A percentile compares a stretch with the other conserved stretches of the same genome.
phyloP scores from a whole-genome alignment of 129 eudicot species.

The carrot (Daucus carota) region DNA sequence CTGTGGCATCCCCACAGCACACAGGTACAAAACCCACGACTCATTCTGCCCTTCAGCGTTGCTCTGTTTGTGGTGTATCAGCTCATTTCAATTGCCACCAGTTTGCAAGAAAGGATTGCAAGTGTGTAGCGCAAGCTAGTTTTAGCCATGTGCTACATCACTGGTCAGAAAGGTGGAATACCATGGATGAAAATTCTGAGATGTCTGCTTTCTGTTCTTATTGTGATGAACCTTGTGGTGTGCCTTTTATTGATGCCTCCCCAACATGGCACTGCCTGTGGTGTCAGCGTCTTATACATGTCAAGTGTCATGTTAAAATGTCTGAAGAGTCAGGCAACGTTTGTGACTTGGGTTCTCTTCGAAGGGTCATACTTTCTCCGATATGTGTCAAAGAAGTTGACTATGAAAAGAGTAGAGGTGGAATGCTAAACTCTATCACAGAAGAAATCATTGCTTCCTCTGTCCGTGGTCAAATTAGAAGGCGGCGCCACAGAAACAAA shows the following conservation, averaged over 20 bases:
- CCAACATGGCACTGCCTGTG: conserved; percentile 91
- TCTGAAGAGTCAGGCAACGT: conserved; percentile 60
- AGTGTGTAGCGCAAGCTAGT: conserved; percentile 79
- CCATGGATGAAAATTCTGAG: conserved; percentile 65
- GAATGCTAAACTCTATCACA: conserved; percentile 46
- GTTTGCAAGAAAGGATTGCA: conserved; percentile 71
- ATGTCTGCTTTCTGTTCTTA: conserved; percentile 60
- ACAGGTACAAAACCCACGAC: conserved; percentile 42
- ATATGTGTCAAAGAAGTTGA: conserved; percentile 59
- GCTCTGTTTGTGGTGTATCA: conserved; percentile 83
- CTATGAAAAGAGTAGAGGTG: conserved; percentile 30
- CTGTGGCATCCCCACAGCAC: conserved; percentile 49
- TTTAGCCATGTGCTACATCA: conserved; percentile 63
- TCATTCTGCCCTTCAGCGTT: conserved; percentile 51
- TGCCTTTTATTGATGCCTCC: conserved; percentile 79
- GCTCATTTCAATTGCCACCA: conserved; percentile 65
- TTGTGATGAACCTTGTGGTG: conserved; percentile 89
- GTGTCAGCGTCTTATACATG: conserved; percentile 86
- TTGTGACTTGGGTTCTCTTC: conserved; percentile 75
- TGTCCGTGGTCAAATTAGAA: conserved; percentile 57
- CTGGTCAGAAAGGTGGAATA: conserved; percentile 86
- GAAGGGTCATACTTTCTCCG: conserved; percentile 72
- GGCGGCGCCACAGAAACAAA: conserved; percentile 36
- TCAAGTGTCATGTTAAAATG: conserved; percentile 68
- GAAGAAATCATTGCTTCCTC: conserved; percentile 53